Evolutionary conservation across 2,329 filamentous ascomycete species (phyloP).

Genomic region (Colletotrichum nymphaeae): DNA sequence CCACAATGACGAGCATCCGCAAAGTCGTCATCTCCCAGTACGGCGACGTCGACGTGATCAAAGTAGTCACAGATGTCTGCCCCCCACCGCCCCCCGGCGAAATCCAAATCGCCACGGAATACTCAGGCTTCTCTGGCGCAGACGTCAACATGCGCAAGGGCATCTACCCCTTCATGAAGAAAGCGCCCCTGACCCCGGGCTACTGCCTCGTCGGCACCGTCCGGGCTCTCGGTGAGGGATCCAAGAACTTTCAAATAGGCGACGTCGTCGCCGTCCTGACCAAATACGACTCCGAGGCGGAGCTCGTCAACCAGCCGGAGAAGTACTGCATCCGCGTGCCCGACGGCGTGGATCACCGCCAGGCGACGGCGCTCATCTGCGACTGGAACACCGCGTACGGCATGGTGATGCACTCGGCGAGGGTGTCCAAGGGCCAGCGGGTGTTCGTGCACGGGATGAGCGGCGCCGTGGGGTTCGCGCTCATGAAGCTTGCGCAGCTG

Average conservation of each 20-base stretch:
- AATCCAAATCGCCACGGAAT: slow-evolving; percentile 59
- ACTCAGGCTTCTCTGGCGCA: slow-evolving; percentile 58
- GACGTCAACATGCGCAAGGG: slow-evolving; percentile 63
- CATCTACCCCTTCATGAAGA: slow-evolving; percentile 56
- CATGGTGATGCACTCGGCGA: slow-evolving; percentile 50
- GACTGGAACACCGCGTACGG: slow-evolving; percentile 59
- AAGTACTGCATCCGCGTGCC: slow-evolving; percentile 58
- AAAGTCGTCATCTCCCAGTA: slow-evolving; percentile 58
- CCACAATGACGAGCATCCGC: slow-evolving; percentile 46
- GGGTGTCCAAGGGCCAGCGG: slow-evolving; percentile 54
- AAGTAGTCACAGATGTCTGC: slow-evolving; percentile 48
- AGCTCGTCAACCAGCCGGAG: slow-evolving; percentile 58
- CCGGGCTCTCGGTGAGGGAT: slow-evolving; percentile 47
- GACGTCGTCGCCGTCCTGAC: slow-evolving; percentile 50
- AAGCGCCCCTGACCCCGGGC: slow-evolving; percentile 59
- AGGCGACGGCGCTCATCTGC: slow-evolving; percentile 53
- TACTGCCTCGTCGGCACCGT: slow-evolving; percentile 60
- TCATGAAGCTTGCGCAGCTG: slow-evolving; percentile 53
- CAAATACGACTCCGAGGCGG: slow-evolving; percentile 55
- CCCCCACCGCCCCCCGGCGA: slow-evolving; percentile 53
- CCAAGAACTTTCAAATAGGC: slow-evolving; percentile 44
- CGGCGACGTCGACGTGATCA: slow-evolving; percentile 52
- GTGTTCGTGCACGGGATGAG: slow-evolving; percentile 65
- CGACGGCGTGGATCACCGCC: slow-evolving; percentile 49
- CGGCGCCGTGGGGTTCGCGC: slow-evolving; percentile 60